Conservation (phyloP, 164 flowering plant species). For the Warburgia ugandensis region DNA sequence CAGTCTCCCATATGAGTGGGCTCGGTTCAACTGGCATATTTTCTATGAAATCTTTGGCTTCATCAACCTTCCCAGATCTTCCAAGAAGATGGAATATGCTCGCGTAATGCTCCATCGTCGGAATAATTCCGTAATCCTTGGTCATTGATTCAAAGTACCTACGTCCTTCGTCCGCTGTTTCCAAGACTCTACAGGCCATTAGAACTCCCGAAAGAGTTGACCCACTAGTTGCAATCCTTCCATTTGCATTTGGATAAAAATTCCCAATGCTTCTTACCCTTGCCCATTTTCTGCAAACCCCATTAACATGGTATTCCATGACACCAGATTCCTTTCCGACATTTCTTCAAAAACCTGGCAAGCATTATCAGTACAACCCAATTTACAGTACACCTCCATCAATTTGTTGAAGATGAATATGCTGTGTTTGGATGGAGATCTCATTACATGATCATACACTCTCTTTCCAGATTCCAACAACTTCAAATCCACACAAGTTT, state of each 20-base stretch:
- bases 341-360: constrained; percentile 4
- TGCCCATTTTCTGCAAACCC: constrained; percentile 20
- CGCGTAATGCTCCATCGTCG: constrained; percentile 33
- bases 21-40: constrained; percentile 34
- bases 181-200: constrained; percentile 29
- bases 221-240: constrained; percentile 20
- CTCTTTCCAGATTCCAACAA: no score
- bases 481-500: no score
- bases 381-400: no score
- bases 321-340: constrained; percentile 14
- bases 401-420: no score
- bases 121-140: constrained; percentile 26
- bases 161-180: constrained; percentile 24
- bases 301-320: constrained; percentile 23
- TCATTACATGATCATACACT: no score
- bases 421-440: no score
- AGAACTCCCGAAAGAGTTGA: constrained; percentile 28
- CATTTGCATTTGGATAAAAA: constrained; percentile 21
- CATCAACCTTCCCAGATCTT: constrained; percentile 20
- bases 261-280: constrained; percentile 17
- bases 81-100: constrained; percentile 35
- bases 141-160: constrained; percentile 32
- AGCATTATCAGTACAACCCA: background rate
- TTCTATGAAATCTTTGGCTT: constrained; percentile 30
- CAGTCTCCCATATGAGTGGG: constrained; percentile 18